Base-by-base conservation (phyloP, 352 stramenopile species). In the Plasmopara halstedii region DNA sequence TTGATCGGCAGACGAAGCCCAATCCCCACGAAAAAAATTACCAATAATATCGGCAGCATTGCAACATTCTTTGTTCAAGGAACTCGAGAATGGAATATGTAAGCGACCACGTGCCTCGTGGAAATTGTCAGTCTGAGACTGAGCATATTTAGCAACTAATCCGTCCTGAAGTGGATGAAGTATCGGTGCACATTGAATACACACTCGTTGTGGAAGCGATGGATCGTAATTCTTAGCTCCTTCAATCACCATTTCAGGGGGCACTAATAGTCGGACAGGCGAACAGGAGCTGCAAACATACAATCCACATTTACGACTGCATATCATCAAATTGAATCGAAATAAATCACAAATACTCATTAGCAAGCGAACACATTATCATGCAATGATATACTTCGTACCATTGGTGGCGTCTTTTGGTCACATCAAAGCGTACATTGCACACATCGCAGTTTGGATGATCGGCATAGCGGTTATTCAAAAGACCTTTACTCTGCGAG, bases 381-480 rank as follows among this genome's bases (percentile, higher is more conserved):
- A 35, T 35, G n/a, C 23, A 31, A 21, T 23, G 18, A 46, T 20
- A 38, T 11, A 18, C 10, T 15, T 14, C 40, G 15, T 46, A 77
- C 67, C 72, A 84, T 53, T 80, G 72, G 44, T 84, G 72, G 10
- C 72, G 59, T 34, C 64, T 54, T 36, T 80, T 81, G 2, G 68
- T 76, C 37, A 84, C 64, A 22, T 84, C 72, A 53, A 84, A 84
- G 13, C 38, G 46, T 1, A 73, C 64, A 31, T 66, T 68, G 54
- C 72, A 84, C 42, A 82, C 64, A 45, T 84, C 72, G 40, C 72
- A 84, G 26, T 75, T 80, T 2, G 72, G 67, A 20, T 76, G 67
- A 19, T 84, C 72, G 0, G 55, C 65, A 33, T 84, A 84, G n/a
- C 75, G 70, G n/a, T 77, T 77, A 18, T 78, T 83, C 10, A 87